Evolutionary conservation across 1,139 yeast species (phyloP).

Genomic region (Debaryomyces fabryi): DNA sequence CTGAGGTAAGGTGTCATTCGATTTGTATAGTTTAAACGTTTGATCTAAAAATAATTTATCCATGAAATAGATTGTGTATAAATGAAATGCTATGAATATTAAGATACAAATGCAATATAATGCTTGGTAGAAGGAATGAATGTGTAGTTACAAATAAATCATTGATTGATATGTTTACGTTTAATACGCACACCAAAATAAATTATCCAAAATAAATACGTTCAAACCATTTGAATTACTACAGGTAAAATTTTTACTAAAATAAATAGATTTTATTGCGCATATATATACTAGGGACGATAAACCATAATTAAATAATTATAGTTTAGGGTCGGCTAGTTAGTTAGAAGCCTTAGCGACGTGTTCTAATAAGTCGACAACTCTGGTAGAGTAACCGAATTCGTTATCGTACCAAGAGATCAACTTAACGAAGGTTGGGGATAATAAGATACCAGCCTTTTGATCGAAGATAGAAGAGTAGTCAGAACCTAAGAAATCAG

Average conservation of each 20-base stretch:
- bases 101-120: background rate
- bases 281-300: constrained; percentile 2
- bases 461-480: constrained; percentile 85
- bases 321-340: constrained; percentile 23
- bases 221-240: background rate
- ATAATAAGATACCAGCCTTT: constrained; percentile 81
- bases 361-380: constrained; percentile 79
- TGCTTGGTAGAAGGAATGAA: background rate
- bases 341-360: constrained; percentile 54
- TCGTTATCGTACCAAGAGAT: constrained; percentile 91
- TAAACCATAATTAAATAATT: constrained; percentile 8
- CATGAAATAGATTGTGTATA: background rate
- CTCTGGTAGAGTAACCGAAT: constrained; percentile 92
- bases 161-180: background rate
- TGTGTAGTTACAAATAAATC: background rate
- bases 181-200: constrained; percentile 1
- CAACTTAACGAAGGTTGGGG: constrained; percentile 83
- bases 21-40: constrained; percentile 21
- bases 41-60: constrained; percentile 17
- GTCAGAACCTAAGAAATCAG: constrained; percentile 78
- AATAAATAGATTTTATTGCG: constrained; percentile 6
- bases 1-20: constrained; percentile 16
- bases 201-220: too few relatives aligned
- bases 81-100: background rate
- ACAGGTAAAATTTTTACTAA: background rate